A percentile compares a stretch with the other conserved stretches of the same genome.
Evolutionary conservation across 106 monocot genomes (phyloP).

Genomic region (Vanilla planifolia): DNA sequence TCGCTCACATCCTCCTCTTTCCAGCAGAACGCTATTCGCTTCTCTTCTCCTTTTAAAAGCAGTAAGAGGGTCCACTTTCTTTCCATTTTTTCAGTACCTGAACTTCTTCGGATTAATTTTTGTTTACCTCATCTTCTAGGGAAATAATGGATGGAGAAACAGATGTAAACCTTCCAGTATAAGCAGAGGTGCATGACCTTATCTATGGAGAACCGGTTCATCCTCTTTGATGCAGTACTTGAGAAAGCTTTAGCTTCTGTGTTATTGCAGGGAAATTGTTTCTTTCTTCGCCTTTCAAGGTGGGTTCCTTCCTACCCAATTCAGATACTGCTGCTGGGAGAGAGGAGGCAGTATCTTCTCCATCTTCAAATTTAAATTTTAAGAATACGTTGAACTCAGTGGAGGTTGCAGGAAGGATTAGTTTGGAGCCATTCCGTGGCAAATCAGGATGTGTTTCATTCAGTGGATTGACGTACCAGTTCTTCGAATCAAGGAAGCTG

Average conservation of each 20-base stretch:
- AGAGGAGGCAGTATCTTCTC: background rate
- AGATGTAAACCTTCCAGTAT: background rate
- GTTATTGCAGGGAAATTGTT: background rate
- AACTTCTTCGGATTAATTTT: background rate
- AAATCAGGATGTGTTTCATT: constrained; percentile 55
- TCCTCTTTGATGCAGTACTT: background rate
- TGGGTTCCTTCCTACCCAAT: constrained; percentile 12
- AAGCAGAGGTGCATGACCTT: background rate
- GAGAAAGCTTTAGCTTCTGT: background rate
- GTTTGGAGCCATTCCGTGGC: constrained; percentile 36
- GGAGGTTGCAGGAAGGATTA: constrained; percentile 8
- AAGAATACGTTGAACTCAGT: background rate
- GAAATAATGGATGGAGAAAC: background rate
- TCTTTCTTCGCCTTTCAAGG: background rate
- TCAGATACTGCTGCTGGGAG: background rate
- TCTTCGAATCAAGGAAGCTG: constrained; percentile 33
- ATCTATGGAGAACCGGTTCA: background rate
- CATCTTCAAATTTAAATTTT: background rate
- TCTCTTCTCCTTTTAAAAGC: background rate
- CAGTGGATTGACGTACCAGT: constrained; percentile 39
- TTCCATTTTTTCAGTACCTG: background rate
- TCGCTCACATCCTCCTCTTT: background rate
- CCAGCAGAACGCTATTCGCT: background rate
- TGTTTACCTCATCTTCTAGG: background rate
- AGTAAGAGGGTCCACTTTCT: background rate